Evolutionary conservation across 2,329 filamentous ascomycete species (phyloP).

Genomic region (Botrytis galanthina): DNA sequence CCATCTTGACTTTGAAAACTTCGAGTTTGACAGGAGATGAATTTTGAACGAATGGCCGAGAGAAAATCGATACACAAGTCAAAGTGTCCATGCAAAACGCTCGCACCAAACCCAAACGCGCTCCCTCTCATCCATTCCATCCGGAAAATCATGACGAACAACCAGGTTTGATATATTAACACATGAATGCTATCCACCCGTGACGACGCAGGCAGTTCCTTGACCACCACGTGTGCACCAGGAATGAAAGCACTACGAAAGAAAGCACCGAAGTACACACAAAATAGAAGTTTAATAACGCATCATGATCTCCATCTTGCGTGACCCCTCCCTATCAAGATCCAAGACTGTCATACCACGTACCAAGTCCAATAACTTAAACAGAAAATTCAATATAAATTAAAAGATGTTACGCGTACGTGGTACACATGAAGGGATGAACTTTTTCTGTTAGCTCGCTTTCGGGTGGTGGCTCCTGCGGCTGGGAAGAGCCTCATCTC

Average conservation of each 20-base stretch:
- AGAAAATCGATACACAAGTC: neutral
- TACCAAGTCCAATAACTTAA: neutral
- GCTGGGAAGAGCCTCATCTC: neutral
- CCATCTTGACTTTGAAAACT: neutral
- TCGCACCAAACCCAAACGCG: neutral
- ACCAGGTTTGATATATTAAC: neutral
- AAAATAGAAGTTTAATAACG: neutral
- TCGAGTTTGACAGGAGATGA: neutral
- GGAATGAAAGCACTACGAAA: neutral
- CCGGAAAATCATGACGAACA: neutral
- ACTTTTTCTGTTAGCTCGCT: neutral
- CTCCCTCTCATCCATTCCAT: neutral
- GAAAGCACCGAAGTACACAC: neutral
- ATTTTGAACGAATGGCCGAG: neutral
- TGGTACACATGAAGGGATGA: neutral
- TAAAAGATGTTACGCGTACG: neutral
- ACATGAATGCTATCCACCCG: neutral
- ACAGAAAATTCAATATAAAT: neutral
- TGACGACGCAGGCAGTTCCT: neutral
- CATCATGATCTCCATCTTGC: neutral
- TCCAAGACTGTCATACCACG: neutral
- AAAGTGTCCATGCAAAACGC: neutral
- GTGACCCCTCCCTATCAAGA: neutral
- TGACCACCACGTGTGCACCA: slow-evolving; percentile 2
- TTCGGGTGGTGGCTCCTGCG: neutral